Conservation (phyloP, 2,329 filamentous ascomycete species). For the Talaromyces piceae region DNA sequence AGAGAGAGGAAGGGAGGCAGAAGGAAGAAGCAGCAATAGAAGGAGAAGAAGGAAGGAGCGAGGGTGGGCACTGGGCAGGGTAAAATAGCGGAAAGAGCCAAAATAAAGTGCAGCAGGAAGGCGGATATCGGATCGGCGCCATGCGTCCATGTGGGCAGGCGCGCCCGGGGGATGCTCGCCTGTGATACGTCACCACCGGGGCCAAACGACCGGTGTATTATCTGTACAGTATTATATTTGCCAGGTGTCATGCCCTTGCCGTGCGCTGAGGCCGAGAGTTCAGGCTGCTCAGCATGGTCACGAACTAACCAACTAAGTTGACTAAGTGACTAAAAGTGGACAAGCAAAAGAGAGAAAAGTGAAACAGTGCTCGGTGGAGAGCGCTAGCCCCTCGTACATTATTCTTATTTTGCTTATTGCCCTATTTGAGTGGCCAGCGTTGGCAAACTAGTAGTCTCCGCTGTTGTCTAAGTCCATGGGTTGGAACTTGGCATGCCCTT, state of each 20-base stretch:
- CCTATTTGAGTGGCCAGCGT: not conserved
- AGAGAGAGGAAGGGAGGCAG: slow-evolving; percentile 1
- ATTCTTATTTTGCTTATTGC: not conserved
- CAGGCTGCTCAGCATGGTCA: no score
- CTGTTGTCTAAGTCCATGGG: not conserved
- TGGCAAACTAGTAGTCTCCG: not conserved
- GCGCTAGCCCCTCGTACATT: not conserved
- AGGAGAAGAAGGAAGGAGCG: not conserved
- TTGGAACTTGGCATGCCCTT: not conserved
- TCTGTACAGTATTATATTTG: no score
- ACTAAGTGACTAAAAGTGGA: no score
- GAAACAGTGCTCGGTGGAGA: not conserved
- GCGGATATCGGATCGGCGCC: slow-evolving; percentile 13
- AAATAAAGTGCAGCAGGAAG: slow-evolving; percentile 3
- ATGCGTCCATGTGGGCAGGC: slow-evolving; percentile 9
- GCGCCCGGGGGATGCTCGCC: not conserved
- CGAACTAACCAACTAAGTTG: no score
- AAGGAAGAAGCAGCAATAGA: no score
- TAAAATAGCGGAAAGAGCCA: not conserved
- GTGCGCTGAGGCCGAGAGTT: no score
- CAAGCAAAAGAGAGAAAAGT: not conserved
- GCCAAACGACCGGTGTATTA: not conserved
- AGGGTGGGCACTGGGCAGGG: not conserved
- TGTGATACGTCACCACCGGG: slow-evolving; percentile 1
- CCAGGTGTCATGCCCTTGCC: no score